Conservation (phyloP, 108 stramenopile genomes). For the Bacterosira constricta region DNA sequence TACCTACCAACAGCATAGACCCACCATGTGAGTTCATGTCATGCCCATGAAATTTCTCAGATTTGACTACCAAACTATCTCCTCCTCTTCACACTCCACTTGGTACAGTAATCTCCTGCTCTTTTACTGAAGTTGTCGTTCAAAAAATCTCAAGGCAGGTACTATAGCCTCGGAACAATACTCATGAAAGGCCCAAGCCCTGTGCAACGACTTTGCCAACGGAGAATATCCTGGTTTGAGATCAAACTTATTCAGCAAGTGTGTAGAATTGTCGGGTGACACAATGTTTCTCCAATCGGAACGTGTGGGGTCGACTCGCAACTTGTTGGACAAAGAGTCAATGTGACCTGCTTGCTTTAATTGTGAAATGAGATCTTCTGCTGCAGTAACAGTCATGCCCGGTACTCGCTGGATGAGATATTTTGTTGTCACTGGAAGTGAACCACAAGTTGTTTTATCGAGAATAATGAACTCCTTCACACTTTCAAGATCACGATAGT, state of each 20-base stretch:
- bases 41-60: not conserved
- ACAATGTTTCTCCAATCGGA: constrained; percentile 53
- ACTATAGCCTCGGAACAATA: constrained; percentile 53
- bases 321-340: constrained; percentile 10
- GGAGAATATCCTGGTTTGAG: constrained; percentile 52
- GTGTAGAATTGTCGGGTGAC: constrained; percentile 22
- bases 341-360: constrained; percentile 33
- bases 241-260: constrained; percentile 38
- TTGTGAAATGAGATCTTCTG: constrained; percentile 11
- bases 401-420: constrained; percentile 52
- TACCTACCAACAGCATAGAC: not conserved
- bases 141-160: constrained; percentile 47
- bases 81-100: too few species aligned
- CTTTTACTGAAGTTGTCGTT: not conserved
- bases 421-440: constrained; percentile 47
- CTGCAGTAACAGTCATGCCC: constrained; percentile 35
- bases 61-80: too few species aligned
- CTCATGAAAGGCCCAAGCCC: constrained; percentile 64
- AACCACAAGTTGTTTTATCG: constrained; percentile 37
- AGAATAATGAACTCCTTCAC: constrained; percentile 24
- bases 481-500: constrained; percentile 27
- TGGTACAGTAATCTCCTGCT: too few species aligned
- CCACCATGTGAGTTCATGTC: not conserved
- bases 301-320: constrained; percentile 42
- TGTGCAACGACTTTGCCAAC: constrained; percentile 58